Evolutionary conservation across 1,284 basidiomycete genomes (phyloP).

Genomic region (Puccinia triticina): DNA sequence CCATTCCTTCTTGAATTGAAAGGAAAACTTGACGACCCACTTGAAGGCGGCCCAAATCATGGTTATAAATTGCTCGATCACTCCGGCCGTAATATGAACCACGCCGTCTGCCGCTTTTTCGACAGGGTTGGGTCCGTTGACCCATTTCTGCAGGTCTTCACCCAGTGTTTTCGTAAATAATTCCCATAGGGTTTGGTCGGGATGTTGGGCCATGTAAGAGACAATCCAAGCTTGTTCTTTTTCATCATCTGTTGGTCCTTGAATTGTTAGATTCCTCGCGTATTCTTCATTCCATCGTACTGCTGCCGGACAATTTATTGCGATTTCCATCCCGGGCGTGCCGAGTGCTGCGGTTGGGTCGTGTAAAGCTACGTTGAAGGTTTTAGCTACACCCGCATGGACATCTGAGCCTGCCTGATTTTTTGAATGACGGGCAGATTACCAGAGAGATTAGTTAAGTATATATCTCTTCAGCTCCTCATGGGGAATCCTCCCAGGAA

Average conservation of each 20-base stretch:
- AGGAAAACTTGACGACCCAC: conserved; percentile 50
- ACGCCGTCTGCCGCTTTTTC: too few relatives aligned
- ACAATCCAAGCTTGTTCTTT: conserved; percentile 45
- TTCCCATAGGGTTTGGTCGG: conserved; percentile 50
- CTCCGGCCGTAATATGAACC: too few relatives aligned
- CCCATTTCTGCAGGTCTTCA: conserved; percentile 37
- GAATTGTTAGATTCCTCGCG: conserved; percentile 18
- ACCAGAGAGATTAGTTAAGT: neutral
- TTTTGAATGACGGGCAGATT: neutral
- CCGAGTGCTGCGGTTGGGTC: conserved; percentile 22
- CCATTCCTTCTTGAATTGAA: conserved; percentile 41
- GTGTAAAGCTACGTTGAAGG: conserved; percentile 45
- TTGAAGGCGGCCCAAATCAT: too few relatives aligned
- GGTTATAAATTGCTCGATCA: too few relatives aligned
- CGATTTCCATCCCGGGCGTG: conserved; percentile 15
- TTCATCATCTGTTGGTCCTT: conserved; percentile 30
- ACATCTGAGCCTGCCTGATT: neutral
- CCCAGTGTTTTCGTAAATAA: conserved; percentile 39
- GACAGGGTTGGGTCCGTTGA: conserved; percentile 6
- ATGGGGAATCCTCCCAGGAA: neutral
- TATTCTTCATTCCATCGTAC: conserved; percentile 40
- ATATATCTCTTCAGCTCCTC: neutral
- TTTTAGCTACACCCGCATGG: conserved; percentile 19
- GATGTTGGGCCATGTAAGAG: conserved; percentile 46
- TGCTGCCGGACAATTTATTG: conserved; percentile 38